Evolutionary conservation across 208 protist genomes (phyloP).

Genomic region (Trypanosoma grayi): DNA sequence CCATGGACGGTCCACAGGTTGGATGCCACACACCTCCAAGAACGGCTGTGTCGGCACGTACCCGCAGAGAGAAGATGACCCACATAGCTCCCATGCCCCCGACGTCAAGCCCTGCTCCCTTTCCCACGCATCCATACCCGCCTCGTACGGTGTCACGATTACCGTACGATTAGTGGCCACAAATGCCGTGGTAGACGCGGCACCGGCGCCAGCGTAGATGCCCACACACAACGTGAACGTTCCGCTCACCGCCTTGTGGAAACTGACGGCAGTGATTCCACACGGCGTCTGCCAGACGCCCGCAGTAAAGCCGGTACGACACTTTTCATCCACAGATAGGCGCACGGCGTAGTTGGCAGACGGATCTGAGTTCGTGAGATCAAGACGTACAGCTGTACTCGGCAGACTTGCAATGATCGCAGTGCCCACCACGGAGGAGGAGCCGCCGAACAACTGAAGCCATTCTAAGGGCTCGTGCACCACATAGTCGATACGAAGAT

Average conservation of each 20-base stretch:
- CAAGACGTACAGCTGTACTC: background rate
- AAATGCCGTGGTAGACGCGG: slow-evolving; percentile 18
- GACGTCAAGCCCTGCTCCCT: background rate
- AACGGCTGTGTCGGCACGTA: slow-evolving; percentile 3
- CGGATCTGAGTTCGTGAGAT: slow-evolving; percentile 1
- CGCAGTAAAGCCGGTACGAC: slow-evolving; percentile 30
- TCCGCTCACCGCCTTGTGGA: background rate
- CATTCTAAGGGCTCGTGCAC: slow-evolving; percentile 34
- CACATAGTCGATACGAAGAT: slow-evolving; percentile 63
- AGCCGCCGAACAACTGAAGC: slow-evolving; percentile 37
- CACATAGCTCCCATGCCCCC: slow-evolving; percentile 10
- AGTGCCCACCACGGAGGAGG: background rate
- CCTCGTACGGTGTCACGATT: background rate
- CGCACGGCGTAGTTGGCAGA: slow-evolving; percentile 32
- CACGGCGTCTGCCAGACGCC: background rate
- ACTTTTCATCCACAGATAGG: slow-evolving; percentile 33
- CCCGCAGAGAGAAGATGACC: slow-evolving; percentile 9
- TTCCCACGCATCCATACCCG: slow-evolving; percentile 1
- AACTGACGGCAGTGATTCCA: background rate
- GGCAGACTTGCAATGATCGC: slow-evolving; percentile 5
- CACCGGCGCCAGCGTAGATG: slow-evolving; percentile 1
- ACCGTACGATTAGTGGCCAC: slow-evolving; percentile 1
- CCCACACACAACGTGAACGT: slow-evolving; percentile 16
- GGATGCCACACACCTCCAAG: slow-evolving; percentile 1
- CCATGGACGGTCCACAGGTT: background rate